Evolutionary conservation across 176 grass and related monocot genomes (phyloP).

Genomic region (Aechmea fasciata): DNA sequence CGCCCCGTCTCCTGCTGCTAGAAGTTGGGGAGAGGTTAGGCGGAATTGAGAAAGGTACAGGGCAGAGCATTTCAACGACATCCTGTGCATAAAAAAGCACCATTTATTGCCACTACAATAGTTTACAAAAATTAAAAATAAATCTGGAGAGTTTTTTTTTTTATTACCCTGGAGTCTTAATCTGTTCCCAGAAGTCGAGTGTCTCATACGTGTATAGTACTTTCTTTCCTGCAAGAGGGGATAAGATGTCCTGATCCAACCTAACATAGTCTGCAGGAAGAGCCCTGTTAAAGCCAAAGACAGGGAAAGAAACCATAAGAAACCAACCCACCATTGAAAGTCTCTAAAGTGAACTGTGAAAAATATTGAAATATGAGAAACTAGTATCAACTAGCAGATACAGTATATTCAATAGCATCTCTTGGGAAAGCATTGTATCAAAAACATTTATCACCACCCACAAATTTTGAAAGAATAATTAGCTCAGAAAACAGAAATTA

Average conservation of each 20-base stretch:
- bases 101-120: conserved; percentile 13
- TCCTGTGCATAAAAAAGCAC: conserved; percentile 41
- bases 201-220: conserved; percentile 91
- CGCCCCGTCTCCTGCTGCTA: conserved; percentile 72
- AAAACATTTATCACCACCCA: not conserved
- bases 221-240: conserved; percentile 94
- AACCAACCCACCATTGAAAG: not conserved
- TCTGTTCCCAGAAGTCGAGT: conserved; percentile 97
- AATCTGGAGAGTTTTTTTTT: conserved; percentile 12
- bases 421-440: not conserved
- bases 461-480: not conserved
- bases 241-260: conserved; percentile 98
- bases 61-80: conserved; percentile 91
- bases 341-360: not conserved
- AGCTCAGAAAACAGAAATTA: not conserved
- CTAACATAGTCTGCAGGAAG: conserved; percentile 90
- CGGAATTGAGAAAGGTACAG: conserved; percentile 85
- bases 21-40: conserved; percentile 60
- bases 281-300: conserved; percentile 61
- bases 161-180: conserved; percentile 98
- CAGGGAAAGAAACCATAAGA: not conserved
- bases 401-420: not conserved
- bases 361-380: not conserved
- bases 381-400: not conserved
- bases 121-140: conserved; percentile 1